Base-by-base conservation (phyloP, 176 grass and related monocot species). In the Urochloa ruziziensis region DNA sequence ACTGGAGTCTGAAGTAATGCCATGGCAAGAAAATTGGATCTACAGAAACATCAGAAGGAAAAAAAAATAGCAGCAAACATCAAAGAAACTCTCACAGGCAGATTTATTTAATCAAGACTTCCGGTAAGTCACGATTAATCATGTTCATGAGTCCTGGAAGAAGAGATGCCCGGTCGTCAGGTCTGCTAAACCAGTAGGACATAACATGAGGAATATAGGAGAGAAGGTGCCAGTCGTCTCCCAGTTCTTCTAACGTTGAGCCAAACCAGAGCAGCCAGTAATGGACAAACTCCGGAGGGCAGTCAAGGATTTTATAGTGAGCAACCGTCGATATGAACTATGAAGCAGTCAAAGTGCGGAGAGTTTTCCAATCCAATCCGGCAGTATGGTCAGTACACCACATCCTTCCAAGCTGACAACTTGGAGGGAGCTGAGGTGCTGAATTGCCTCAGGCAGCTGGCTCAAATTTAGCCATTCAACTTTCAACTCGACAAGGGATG, bases 321-420 rank as follows among this genome's bases (percentile, higher is more conserved):
- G 51, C 73, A 75, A 15, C 19, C 2, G 11, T 37, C 5, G 10
- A 75, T 75, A 36, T 2, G 12, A 57, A 57, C n/a, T n/a, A n/a
- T n/a, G n/a, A n/a, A n/a, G 73, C 30, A 16, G 9, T 10, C 19
- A 5, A 75, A 57, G 73, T 37, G 51, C 10, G n/a, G 48, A 57
- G 73, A 75, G 73, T 16, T 75, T 30, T 37, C 73, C 73, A 24
- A 75, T 75, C 73, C 49, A n/a, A 1, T 75, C 73, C 11, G 51
- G 51, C 19, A 75, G 73, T 33, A 57, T 24, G 21, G 4, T 23
- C 21, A 75, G 73, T 2, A 10, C 51, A 57, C 11, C 6, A 3
- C 71, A 74, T 53, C 48, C 48, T 52, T 35, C 48, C 30, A 74
- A 33, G 10, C 28, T n/a, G 48, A 74, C 29, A 17, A 34, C 48